A percentile compares a stretch with the other conserved stretches of the same genome.
These are phyloP conservation scores for Fraxinus platypoda DNA, from an alignment of 305 asterid genomes.

Conservation along the genomic window DNA sequence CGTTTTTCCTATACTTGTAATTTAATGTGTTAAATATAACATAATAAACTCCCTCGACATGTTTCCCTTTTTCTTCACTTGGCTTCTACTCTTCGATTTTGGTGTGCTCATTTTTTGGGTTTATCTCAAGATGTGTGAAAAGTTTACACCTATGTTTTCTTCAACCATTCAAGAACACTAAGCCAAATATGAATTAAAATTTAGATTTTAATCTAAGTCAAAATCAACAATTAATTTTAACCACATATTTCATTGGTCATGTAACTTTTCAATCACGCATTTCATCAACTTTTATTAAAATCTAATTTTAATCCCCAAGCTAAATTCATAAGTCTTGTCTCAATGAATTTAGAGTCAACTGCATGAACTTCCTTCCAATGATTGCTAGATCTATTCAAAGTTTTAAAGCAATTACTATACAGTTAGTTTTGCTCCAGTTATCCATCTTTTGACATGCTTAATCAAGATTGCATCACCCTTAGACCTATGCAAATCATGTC, in stretches of 20 bases:
- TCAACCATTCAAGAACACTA: neutral
- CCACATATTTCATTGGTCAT: too few relatives aligned
- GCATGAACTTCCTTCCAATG: neutral
- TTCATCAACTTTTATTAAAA: too few relatives aligned
- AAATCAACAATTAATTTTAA: too few relatives aligned
- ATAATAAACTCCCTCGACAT: neutral
- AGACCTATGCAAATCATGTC: neutral
- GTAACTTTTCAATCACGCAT: too few relatives aligned
- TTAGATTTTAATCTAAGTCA: neutral
- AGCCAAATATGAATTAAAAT: neutral
- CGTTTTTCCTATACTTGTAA: neutral
- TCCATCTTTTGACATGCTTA: neutral
- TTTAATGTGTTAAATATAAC: neutral
- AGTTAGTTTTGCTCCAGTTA: neutral
- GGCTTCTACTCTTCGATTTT: neutral
- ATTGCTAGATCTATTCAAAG: neutral
- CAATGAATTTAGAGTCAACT: neutral
- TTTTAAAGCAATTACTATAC: neutral
- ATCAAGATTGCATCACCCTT: neutral
- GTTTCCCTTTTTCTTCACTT: neutral
- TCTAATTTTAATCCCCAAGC: neutral
- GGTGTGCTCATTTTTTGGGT: neutral
- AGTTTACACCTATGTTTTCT: neutral
- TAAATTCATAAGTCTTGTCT: neutral
- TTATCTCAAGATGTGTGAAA: neutral